These are phyloP conservation scores for Kwoniella pini DNA, from an alignment of 768 basidiomycete genomes.

Conservation along the genomic window DNA sequence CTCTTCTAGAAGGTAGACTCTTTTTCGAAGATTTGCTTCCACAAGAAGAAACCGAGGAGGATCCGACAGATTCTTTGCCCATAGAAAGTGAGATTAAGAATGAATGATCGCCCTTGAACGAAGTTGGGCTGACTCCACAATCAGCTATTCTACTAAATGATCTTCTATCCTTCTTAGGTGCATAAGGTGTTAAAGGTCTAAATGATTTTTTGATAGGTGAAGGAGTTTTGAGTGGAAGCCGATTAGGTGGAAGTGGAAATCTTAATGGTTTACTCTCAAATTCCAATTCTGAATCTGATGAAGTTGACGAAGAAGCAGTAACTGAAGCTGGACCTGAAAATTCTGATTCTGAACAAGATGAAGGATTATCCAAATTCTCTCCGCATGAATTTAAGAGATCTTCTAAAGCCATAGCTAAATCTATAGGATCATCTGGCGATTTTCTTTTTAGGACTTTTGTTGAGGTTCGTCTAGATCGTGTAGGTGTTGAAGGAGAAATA, in stretches of 20 bases:
- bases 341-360: conserved; percentile 8
- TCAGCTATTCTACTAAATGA: not conserved
- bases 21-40: conserved; percentile 15
- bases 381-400: conserved; percentile 30
- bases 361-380: conserved; percentile 24
- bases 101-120: conserved; percentile 19
- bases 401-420: conserved; percentile 37
- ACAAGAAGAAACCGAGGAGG: not conserved
- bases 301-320: not conserved
- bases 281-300: not conserved
- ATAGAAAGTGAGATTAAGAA: conserved; percentile 12
- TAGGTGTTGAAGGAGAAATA: conserved; percentile 11
- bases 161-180: conserved; percentile 12
- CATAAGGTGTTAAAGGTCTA: not conserved
- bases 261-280: conserved; percentile 9
- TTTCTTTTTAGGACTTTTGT: not conserved
- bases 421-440: conserved; percentile 19
- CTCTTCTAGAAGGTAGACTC: conserved; percentile 15
- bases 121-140: not conserved
- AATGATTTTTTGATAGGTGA: not conserved
- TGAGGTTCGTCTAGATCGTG: not conserved
- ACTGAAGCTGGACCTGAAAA: conserved; percentile 12
- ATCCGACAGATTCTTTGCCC: not conserved
- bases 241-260: conserved; percentile 17
- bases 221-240: conserved; percentile 3